Evolutionary conservation across 768 basidiomycete species (phyloP), one percentile per base, ranked within the genome.

Genomic region (Suillus bovinus): DNA sequence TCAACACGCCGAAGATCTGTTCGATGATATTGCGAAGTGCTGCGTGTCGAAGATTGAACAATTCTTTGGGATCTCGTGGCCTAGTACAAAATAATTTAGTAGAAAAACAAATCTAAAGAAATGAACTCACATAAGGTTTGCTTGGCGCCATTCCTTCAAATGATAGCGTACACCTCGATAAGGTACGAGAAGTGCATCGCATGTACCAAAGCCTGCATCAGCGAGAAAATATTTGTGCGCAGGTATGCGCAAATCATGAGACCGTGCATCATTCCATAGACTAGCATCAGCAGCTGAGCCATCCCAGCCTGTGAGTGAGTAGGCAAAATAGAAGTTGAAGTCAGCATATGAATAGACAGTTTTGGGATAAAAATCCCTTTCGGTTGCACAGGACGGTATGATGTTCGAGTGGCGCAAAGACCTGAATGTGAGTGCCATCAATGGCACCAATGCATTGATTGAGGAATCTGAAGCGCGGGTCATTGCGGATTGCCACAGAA

Each of bases 151-250:
- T 38, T 53, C 58, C 24, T 63, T 67, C 36, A 79, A 67, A 61
- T 80, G 77, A 68, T 80, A 80, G 5, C 70, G n/a, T 29, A 60
- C 59, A 33, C 59, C 59, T 17, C 29, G 22, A 39, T 60, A 60
- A 36, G 59, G 59, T 4, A 60, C 68, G 0, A 80, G 64, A 2
- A 79, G 68, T 1, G 66, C 38, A 58, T 76, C 27, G 10, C 53
- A 55, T 24, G n/a, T 60, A n/a, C 47, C 49, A 50, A 60, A 60
- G 22, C 59, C 49, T 14, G 59, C 47, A 27, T 60, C 59, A 38
- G 59, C 34, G 7, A 60, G 59, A 38, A 49, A 56, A 20, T 57
- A 49, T 27, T 50, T 17, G 16, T 72, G 73, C 14, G 38, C 46
- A 3, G 77, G 73, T 53, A 80, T 72, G 10, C 33, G 9, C 22